Evolutionary conservation across 169 alveolate species (phyloP).

Genomic region (Ichthyophthirius multifiliis): DNA sequence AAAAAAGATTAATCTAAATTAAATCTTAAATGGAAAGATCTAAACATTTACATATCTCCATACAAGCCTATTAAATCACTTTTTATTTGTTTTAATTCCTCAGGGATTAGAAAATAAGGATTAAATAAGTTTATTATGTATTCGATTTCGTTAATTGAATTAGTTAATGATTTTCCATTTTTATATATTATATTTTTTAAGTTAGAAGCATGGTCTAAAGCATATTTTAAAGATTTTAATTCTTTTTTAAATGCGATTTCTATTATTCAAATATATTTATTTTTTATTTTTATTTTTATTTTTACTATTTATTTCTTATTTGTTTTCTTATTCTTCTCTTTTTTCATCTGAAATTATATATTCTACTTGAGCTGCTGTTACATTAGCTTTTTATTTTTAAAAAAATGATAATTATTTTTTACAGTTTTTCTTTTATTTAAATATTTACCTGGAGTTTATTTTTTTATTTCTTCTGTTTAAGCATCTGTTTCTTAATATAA

Average conservation of each 20-base stretch:
- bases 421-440: too few relatives aligned
- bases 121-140: background rate
- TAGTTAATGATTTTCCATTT: background rate
- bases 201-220: background rate
- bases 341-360: too few relatives aligned
- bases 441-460: too few relatives aligned
- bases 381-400: too few relatives aligned
- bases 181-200: background rate
- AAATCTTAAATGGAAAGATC: slow-evolving; percentile 5
- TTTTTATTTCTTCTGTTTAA: too few relatives aligned
- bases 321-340: too few relatives aligned
- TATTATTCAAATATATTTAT: background rate
- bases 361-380: too few relatives aligned
- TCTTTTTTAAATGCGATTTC: background rate
- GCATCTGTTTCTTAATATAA: too few relatives aligned
- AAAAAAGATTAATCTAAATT: background rate
- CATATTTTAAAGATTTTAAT: slow-evolving; percentile 1
- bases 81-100: background rate
- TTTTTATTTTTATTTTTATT: too few relatives aligned
- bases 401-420: too few relatives aligned
- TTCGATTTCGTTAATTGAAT: background rate
- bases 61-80: background rate
- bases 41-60: background rate
- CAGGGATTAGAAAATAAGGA: background rate
- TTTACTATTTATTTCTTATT: too few relatives aligned